Conservation (phyloP, 164 flowering plant species). For the Stephania yunnanensis region DNA sequence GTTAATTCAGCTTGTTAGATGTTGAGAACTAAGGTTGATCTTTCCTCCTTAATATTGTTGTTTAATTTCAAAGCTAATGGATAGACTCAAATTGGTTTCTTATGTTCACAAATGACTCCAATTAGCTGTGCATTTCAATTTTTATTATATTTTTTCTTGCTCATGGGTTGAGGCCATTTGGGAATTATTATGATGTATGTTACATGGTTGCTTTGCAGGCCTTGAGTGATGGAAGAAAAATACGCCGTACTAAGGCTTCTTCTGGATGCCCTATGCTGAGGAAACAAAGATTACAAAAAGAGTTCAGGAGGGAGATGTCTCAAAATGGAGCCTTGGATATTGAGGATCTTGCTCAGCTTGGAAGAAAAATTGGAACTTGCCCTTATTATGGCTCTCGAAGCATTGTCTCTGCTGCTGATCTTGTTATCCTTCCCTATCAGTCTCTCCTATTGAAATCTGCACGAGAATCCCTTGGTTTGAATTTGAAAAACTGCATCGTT, state of each 20-base stretch:
- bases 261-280: slow-evolving; percentile 89
- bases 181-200: neutral
- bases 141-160: too few species aligned
- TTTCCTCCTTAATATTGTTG: neutral
- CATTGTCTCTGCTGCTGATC: slow-evolving; percentile 67
- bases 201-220: slow-evolving; percentile 31
- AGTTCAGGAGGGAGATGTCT: slow-evolving; percentile 48
- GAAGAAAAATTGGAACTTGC: slow-evolving; percentile 67
- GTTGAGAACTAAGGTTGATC: neutral
- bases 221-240: slow-evolving; percentile 44
- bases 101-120: neutral
- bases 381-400: slow-evolving; percentile 95
- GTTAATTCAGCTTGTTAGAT: neutral
- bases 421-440: slow-evolving; percentile 93
- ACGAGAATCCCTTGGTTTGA: slow-evolving; percentile 85
- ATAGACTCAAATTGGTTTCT: neutral
- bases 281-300: slow-evolving; percentile 54
- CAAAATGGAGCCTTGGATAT: slow-evolving; percentile 73
- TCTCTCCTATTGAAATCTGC: slow-evolving; percentile 90
- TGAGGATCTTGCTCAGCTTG: slow-evolving; percentile 88
- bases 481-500: slow-evolving; percentile 66
- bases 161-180: too few species aligned
- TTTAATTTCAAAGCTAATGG: neutral
- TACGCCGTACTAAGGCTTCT: slow-evolving; percentile 47
- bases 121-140: too few species aligned